Conservation (phyloP, 2,329 filamentous ascomycete genomes). For the Colletotrichum brevisporum region DNA sequence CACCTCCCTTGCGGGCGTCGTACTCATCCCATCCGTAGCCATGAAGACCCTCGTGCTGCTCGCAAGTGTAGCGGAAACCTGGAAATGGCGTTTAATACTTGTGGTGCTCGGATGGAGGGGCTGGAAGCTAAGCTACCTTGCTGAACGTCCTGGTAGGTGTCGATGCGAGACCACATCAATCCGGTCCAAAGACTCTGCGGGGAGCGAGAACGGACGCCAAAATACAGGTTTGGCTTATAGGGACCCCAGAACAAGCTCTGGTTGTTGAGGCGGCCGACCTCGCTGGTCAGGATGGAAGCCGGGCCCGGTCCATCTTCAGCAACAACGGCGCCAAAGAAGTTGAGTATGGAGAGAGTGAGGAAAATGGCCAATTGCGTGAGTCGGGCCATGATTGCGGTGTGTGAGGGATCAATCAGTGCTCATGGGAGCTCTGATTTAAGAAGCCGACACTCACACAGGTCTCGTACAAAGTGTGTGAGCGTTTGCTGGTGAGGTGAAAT, state of each 20-base stretch:
- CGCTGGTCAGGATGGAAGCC: conserved; percentile 59
- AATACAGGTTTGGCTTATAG: conserved; percentile 94
- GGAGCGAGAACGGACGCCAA: conserved; percentile 86
- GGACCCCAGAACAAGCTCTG: conserved; percentile 95
- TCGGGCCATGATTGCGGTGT: conserved; percentile 43
- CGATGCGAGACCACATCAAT: conserved; percentile 90
- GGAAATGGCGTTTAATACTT: background rate
- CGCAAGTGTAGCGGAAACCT: conserved; percentile 95
- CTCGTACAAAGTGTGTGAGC: conserved; percentile 18
- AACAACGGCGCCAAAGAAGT: conserved; percentile 41
- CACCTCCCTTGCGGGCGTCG: conserved; percentile 87
- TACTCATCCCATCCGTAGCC: conserved; percentile 99
- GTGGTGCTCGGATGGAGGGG: background rate
- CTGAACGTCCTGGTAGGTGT: conserved; percentile 82
- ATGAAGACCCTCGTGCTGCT: conserved; percentile 93
- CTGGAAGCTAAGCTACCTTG: conserved; percentile 77
- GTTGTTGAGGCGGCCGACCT: conserved; percentile 74
- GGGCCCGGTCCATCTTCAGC: conserved; percentile 39
- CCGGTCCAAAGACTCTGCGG: conserved; percentile 86
- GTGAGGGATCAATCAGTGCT: conserved; percentile 23
- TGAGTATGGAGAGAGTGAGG: conserved; percentile 44
- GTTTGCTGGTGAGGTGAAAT: conserved; percentile 18
- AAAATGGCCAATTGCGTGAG: conserved; percentile 47
- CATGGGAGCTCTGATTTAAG: conserved; percentile 33
- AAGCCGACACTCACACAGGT: conserved; percentile 28